Evolutionary conservation across 2,329 filamentous ascomycete genomes (phyloP).

Genomic region (Pseudogymnoascus sp.): DNA sequence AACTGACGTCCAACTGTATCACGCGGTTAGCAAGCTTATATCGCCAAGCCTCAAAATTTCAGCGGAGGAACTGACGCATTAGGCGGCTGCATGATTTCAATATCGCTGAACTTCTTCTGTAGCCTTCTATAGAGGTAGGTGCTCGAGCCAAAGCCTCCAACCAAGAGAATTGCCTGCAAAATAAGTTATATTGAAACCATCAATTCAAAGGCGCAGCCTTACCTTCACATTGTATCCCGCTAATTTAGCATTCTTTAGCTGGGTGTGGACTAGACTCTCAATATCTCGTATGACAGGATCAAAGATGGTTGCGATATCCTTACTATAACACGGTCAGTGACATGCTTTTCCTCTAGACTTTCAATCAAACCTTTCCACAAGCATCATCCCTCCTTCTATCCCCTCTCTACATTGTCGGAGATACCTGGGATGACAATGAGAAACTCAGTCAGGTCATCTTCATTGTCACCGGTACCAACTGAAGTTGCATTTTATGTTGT

Average conservation of each 20-base stretch:
- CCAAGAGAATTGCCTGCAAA: slow-evolving; percentile 26
- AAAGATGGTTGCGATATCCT: slow-evolving; percentile 38
- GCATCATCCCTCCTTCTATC: neutral
- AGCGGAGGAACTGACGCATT: no score
- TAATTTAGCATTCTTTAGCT: slow-evolving; percentile 36
- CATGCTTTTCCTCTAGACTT: neutral
- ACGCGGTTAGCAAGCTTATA: neutral
- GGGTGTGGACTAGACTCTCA: slow-evolving; percentile 36
- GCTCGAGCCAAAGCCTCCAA: slow-evolving; percentile 18
- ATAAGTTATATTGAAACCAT: neutral
- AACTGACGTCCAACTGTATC: no score
- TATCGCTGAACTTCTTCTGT: neutral
- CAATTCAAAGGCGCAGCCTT: neutral
- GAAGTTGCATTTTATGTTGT: neutral
- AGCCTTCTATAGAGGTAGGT: slow-evolving; percentile 15
- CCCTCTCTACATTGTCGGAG: neutral
- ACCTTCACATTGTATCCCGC: slow-evolving; percentile 18
- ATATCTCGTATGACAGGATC: slow-evolving; percentile 38
- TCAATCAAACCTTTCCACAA: neutral
- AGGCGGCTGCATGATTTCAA: no score
- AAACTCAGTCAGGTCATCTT: neutral
- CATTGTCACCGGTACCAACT: neutral
- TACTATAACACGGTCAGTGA: slow-evolving; percentile 6
- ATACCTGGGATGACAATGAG: neutral
- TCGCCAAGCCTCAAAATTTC: neutral